Evolutionary conservation across 2,329 filamentous ascomycete species (phyloP), one percentile per base, ranked within the genome.

Genomic region (Arthrobotrys pseudoclavata): DNA sequence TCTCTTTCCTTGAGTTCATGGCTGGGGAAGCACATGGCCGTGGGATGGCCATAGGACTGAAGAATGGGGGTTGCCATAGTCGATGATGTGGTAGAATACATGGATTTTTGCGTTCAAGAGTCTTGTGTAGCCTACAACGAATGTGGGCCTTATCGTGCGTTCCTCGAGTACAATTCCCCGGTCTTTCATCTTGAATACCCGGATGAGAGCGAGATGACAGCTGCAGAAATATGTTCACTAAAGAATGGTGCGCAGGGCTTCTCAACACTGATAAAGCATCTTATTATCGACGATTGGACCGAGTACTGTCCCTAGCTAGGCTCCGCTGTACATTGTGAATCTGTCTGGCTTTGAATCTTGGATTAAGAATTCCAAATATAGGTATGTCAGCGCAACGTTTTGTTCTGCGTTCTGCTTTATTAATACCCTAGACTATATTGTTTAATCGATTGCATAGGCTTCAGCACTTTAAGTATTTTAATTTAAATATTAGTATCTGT

Each of bases 101-200:
- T 91, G 66, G 85, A 91, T 81, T 93, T 91, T 83, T 87, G 86
- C 5, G 90, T 93, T 80, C 91, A 92, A 83, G 91, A 92, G 84
- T 87, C 92, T 83, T 92, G 91, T 82, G 86, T 86, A 15, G 80
- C 90, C 82, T 88, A 88, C 80, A 75, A 84, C 3, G 90, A 92
- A 82, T 92, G 90, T 81, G 83, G 84, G 40, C 86, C 83, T 1
- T 92, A 89, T 82, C 83, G 84, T 1, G 83, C 86, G 2, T 92
- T 92, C 81, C 86, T 90, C 69, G 80, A 86, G 9, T 87, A 86
- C 4, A 85, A 86, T 34, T 92, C 92, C 83, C 90, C 91, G 1
- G 90, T 92, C 34, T 92, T 92, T 82, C 88, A 92, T 82, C 91
- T 92, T 79, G 91, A 92, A 84, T 92, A 92, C 81, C 89, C 89